Evolutionary conservation across 1,284 basidiomycete species (phyloP), one percentile per base, ranked within the genome.

Genomic region (Tilletia indica): DNA sequence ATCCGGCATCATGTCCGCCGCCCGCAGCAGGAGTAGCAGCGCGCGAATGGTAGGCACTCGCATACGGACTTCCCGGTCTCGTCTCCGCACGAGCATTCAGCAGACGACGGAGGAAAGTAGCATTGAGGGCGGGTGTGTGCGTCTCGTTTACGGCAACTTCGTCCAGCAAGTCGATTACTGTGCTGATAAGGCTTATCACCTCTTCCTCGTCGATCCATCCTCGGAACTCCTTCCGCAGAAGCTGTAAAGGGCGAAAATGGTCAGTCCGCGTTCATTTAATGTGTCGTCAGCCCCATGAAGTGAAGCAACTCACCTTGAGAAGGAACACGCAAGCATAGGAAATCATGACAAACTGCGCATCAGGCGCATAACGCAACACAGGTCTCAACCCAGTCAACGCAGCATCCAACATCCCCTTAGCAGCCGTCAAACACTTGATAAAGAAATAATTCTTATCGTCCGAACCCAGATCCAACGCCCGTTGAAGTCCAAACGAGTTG

Each of bases 401-500:
- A 47, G 78, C 76, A 4, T 66, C 66, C 21, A 84, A 76, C 48
- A 84, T 80, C 31, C 73, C 78, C 78, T 83, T 70, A 69, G 80
- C 74, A 48, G 84, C 70, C 70, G 83, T 70, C 74, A 82, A 69
- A 74, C 80, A 80, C 79, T 84, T 71, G 74, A 79, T 74, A 77
- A 83, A 76, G 81, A 83, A 47, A 21, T 67, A 80, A 70, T 84
- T 77, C 76, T 76, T 38, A 74, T 73, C 73, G 66, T 84, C 82
- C 68, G 82, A 71, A 70, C 81, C 74, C 67, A 72, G 80, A 58
- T 96, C 94, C 70, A 97, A 86, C 2, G 95, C 92, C 80, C 96
- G 93, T 85, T 98, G 94, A 70, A 98, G 87, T 2, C 95, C 94
- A 79, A 97, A 98, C 6, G 94, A 95, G 83, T 97, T 95, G 77